phyloP scores from a whole-genome alignment of 2,329 filamentous ascomycete genomes.

The Nothomitra cinnamomea region DNA sequence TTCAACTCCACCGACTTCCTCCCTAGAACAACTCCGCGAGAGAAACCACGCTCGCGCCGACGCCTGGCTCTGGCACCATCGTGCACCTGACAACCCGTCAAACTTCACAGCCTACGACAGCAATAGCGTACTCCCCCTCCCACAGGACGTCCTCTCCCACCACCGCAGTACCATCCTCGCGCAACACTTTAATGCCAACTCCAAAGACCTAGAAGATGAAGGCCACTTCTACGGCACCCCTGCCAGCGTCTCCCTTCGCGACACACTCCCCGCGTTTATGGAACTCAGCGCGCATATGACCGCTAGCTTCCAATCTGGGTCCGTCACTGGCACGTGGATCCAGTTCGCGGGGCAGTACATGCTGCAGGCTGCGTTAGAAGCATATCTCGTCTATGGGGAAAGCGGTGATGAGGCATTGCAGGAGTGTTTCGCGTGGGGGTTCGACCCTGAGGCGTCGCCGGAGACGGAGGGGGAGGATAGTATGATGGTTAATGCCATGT shows the following conservation, averaged over 20 bases:
- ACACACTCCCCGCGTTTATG: conserved; percentile 7
- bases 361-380: conserved; percentile 6
- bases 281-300: conserved; percentile 3
- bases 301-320: neutral
- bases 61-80: neutral
- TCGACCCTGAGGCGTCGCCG: neutral
- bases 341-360: conserved; percentile 6
- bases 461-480: neutral
- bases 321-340: conserved; percentile 2
- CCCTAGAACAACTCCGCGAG: conserved; percentile 2
- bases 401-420: neutral
- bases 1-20: neutral
- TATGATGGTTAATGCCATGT: conserved; percentile 2
- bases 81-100: neutral
- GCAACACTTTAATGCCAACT: neutral
- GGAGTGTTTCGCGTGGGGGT: conserved; percentile 7
- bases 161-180: neutral
- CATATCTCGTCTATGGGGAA: conserved; percentile 4
- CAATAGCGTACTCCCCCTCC: neutral
- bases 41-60: neutral
- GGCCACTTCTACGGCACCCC: conserved; percentile 3
- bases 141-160: neutral
- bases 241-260: conserved; percentile 1
- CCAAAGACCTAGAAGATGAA: neutral
- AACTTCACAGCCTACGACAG: neutral